Evolutionary conservation across 2,329 filamentous ascomycete genomes (phyloP).

Genomic region (Cercospora sp.): DNA sequence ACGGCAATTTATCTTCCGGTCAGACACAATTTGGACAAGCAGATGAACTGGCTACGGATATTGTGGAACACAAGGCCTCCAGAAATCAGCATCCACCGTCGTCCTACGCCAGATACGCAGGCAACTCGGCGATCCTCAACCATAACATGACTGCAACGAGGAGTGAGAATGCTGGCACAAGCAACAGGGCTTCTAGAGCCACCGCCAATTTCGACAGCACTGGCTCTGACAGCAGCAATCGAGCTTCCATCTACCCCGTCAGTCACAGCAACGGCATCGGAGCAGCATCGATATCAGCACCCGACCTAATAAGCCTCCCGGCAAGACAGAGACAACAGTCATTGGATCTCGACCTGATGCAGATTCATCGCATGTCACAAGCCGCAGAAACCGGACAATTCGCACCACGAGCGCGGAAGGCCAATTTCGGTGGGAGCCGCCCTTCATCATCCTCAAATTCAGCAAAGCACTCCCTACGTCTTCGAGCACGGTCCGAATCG

Average conservation of each 20-base stretch:
- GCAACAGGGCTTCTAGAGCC: constrained; percentile 33
- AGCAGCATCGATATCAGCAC: constrained; percentile 33
- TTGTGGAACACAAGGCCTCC: constrained; percentile 17
- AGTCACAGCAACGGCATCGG: constrained; percentile 30
- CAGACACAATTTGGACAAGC: not conserved
- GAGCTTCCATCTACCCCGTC: constrained; percentile 28
- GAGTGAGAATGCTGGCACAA: constrained; percentile 35
- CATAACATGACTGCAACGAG: constrained; percentile 40
- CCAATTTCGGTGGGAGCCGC: constrained; percentile 21
- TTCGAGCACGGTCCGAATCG: constrained; percentile 10
- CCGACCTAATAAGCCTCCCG: constrained; percentile 18
- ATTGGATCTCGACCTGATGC: constrained; percentile 42
- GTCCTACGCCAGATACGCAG: constrained; percentile 42
- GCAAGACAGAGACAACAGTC: constrained; percentile 28
- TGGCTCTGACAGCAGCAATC: constrained; percentile 22
- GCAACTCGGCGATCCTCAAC: constrained; percentile 38
- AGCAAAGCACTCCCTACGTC: not conserved
- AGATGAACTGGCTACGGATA: not conserved
- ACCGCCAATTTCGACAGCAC: constrained; percentile 19
- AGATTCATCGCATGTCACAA: constrained; percentile 52
- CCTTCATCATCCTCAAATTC: not conserved
- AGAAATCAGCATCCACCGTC: constrained; percentile 38
- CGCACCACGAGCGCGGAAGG: constrained; percentile 30
- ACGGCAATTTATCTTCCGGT: not conserved
- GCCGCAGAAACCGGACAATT: constrained; percentile 55